phyloP scores from a whole-genome alignment of 2,329 filamentous ascomycete genomes.

The Xylariaceae sp. region DNA sequence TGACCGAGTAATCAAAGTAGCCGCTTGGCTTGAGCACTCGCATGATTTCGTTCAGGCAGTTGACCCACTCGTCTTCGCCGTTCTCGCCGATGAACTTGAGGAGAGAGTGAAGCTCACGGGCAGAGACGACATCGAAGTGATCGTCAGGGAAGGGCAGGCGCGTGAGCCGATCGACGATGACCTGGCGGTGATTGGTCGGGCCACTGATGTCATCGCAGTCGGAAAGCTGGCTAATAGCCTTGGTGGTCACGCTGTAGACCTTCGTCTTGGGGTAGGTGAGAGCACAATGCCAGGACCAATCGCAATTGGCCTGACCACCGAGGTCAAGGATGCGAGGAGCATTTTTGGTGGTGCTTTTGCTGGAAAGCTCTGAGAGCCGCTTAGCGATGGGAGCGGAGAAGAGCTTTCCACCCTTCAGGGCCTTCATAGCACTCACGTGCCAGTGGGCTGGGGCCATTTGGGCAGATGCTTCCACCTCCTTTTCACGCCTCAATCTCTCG shows the following conservation, averaged over 20 bases:
- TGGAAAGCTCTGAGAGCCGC: constrained; percentile 52
- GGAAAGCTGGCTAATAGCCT: constrained; percentile 62
- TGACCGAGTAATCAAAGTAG: constrained; percentile 82
- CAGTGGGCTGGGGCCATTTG: constrained; percentile 61
- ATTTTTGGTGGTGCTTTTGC: constrained; percentile 44
- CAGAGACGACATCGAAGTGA: constrained; percentile 88
- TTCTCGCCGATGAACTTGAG: constrained; percentile 68
- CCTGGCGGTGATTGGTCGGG: constrained; percentile 79
- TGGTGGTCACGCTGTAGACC: constrained; percentile 81
- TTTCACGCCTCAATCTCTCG: constrained; percentile 61
- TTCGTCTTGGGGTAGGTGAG: constrained; percentile 78
- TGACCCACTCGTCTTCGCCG: constrained; percentile 78
- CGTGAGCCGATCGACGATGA: constrained; percentile 71
- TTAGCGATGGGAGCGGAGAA: constrained; percentile 60
- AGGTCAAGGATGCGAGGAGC: constrained; percentile 75
- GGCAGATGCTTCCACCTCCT: constrained; percentile 71
- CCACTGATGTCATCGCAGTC: constrained; percentile 68
- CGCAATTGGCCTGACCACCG: constrained; percentile 75
- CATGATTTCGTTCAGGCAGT: constrained; percentile 77
- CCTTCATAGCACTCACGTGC: constrained; percentile 57
- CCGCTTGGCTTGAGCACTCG: constrained; percentile 90
- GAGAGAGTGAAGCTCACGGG: constrained; percentile 77
- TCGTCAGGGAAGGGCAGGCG: constrained; percentile 78
- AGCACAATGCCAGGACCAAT: constrained; percentile 95
- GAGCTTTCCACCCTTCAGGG: constrained; percentile 59